phyloP scores from a whole-genome alignment of 2,329 filamentous ascomycete species.

The Parastagonospora avenae region DNA sequence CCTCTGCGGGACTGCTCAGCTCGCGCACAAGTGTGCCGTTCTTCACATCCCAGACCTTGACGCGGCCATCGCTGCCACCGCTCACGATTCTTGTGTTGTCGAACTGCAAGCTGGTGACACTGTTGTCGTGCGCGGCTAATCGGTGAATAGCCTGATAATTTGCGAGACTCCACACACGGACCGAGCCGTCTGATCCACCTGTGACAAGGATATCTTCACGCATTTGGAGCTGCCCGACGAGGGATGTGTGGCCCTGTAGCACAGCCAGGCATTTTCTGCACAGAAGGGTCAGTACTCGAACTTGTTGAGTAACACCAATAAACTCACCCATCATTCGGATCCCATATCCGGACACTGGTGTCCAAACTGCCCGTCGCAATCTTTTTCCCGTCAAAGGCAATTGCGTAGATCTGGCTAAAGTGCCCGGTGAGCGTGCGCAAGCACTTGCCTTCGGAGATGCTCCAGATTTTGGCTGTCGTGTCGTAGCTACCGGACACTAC shows the following conservation, averaged over 20 bases:
- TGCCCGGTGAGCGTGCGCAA: conserved; percentile 88
- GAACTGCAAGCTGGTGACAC: conserved; percentile 95
- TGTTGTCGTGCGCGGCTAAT: conserved; percentile 95
- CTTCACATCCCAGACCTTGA: conserved; percentile 97
- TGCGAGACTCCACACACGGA: conserved; percentile 92
- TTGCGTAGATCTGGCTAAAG: conserved; percentile 98
- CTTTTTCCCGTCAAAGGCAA: conserved; percentile 91
- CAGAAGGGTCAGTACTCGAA: conserved; percentile 14
- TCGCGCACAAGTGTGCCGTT: conserved; percentile 90
- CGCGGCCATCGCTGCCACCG: conserved; percentile 93
- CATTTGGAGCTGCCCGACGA: conserved; percentile 96
- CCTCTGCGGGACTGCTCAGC: conserved; percentile 87
- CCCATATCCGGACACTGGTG: conserved; percentile 96
- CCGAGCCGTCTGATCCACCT: conserved; percentile 92
- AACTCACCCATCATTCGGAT: conserved; percentile 81
- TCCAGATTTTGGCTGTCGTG: conserved; percentile 96
- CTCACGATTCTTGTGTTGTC: conserved; percentile 95
- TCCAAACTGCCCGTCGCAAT: conserved; percentile 96
- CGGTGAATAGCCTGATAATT: conserved; percentile 92
- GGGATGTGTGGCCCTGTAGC: conserved; percentile 92
- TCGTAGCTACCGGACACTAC: conserved; percentile 99
- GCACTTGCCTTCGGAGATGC: conserved; percentile 92
- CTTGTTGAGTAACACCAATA: conserved; percentile 18
- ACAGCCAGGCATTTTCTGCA: conserved; percentile 77
- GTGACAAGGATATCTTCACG: conserved; percentile 93